Evolutionary conservation across 257 asterid species (phyloP).

Genomic region (Cynanchum wilfordii): DNA sequence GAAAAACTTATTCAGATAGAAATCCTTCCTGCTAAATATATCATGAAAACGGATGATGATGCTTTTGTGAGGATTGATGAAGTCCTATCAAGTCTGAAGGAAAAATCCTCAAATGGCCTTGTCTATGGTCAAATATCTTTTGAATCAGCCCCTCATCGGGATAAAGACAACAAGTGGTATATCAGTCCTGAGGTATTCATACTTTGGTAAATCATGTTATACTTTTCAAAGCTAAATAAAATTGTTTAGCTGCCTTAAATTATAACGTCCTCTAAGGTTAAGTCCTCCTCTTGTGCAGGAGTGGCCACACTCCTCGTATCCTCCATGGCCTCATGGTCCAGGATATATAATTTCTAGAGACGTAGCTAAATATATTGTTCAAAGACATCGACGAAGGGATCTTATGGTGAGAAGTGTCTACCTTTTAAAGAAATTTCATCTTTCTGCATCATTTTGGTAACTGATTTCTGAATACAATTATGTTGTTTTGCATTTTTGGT

Average conservation of each 20-base stretch:
- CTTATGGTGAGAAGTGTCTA: constrained; percentile 47
- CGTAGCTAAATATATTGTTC: constrained; percentile 75
- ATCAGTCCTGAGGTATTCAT: constrained; percentile 64
- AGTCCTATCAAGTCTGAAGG: constrained; percentile 60
- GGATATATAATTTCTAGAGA: constrained; percentile 83
- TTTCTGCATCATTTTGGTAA: neutral
- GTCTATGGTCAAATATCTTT: constrained; percentile 72
- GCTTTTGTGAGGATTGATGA: constrained; percentile 95
- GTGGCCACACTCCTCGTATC: constrained; percentile 78
- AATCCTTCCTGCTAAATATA: constrained; percentile 63
- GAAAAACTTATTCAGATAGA: constrained; percentile 43
- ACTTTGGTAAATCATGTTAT: neutral
- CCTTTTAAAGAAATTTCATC: neutral
- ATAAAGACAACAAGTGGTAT: constrained; percentile 85
- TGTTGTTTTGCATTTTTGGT: neutral
- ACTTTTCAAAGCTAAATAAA: neutral
- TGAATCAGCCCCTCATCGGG: constrained; percentile 80
- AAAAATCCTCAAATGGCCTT: constrained; percentile 43
- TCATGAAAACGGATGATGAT: constrained; percentile 96
- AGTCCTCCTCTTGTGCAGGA: constrained; percentile 46
- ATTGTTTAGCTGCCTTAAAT: neutral
- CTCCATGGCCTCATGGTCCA: constrained; percentile 99
- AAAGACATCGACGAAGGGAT: constrained; percentile 58
- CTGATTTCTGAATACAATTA: too few relatives aligned
- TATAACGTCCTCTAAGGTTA: constrained; percentile 1